Conservation (phyloP, 805 yeast species). For the Suhomyces prunicola region DNA sequence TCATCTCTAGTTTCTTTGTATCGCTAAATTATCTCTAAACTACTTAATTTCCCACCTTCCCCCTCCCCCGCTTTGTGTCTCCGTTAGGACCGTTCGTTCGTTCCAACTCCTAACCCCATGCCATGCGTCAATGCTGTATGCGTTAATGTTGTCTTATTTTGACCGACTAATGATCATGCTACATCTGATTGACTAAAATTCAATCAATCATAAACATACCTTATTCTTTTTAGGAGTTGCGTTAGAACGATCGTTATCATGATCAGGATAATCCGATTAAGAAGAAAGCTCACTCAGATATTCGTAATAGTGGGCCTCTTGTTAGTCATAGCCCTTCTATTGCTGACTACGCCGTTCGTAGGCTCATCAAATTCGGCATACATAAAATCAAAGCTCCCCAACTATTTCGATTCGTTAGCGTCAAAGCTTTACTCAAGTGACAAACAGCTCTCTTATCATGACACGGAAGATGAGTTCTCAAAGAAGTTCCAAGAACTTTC, state of each 20-base stretch:
- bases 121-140: not conserved
- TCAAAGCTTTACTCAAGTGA: conserved; percentile 7
- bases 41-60: not conserved
- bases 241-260: not conserved
- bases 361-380: not conserved
- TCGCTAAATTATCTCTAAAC: not conserved
- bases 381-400: not conserved
- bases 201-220: not conserved
- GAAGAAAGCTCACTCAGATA: conserved; percentile 16
- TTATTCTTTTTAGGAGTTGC: not conserved
- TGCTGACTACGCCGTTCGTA: conserved; percentile 8
- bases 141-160: not conserved
- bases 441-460: not conserved
- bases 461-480: conserved; percentile 4
- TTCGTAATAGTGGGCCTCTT: conserved; percentile 11
- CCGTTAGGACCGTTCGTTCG: not conserved
- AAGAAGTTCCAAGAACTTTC: conserved; percentile 13
- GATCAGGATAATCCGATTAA: conserved; percentile 3
- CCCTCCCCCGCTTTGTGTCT: not conserved
- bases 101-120: not conserved
- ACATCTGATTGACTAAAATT: not conserved
- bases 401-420: conserved; percentile 14
- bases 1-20: not conserved
- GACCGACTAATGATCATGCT: not conserved
- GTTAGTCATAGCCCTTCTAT: conserved; percentile 10